phyloP scores from a whole-genome alignment of 2,329 filamentous ascomycete genomes.

The Ceratocystis lukuohia region DNA sequence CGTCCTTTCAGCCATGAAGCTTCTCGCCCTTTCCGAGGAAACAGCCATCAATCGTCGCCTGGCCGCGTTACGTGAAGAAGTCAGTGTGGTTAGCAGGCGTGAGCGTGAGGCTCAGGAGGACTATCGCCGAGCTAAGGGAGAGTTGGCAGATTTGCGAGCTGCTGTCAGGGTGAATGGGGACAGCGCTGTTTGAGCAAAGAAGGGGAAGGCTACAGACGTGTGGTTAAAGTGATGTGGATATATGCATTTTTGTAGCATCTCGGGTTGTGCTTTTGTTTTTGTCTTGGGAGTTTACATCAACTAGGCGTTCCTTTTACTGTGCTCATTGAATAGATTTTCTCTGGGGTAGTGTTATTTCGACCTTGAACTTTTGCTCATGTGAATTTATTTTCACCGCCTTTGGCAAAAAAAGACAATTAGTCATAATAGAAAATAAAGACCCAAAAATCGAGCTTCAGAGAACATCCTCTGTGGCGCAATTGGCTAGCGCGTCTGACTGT shows the following conservation, averaged over 20 bases:
- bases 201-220: background rate
- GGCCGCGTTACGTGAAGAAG: conserved; percentile 66
- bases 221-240: background rate
- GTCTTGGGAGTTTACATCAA: conserved; percentile 2
- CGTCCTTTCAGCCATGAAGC: conserved; percentile 61
- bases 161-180: background rate
- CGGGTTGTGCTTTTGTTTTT: background rate
- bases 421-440: background rate
- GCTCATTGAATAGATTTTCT: too few species aligned
- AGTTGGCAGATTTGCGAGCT: conserved; percentile 49
- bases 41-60: conserved; percentile 59
- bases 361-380: background rate
- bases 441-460: background rate
- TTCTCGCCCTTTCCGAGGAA: conserved; percentile 66
- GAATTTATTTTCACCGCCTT: background rate
- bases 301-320: background rate
- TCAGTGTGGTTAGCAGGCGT: conserved; percentile 61
- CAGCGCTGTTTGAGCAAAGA: background rate
- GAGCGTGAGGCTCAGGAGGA: conserved; percentile 85
- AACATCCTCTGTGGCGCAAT: conserved; percentile 31
- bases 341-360: too few species aligned
- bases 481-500: conserved; percentile 50
- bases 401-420: background rate
- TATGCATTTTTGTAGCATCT: background rate
- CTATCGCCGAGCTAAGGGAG: conserved; percentile 63